A percentile compares a stretch with the other conserved stretches of the same genome.
phyloP scores from a whole-genome alignment of 257 asterid species.

The Ocimum tenuiflorum region DNA sequence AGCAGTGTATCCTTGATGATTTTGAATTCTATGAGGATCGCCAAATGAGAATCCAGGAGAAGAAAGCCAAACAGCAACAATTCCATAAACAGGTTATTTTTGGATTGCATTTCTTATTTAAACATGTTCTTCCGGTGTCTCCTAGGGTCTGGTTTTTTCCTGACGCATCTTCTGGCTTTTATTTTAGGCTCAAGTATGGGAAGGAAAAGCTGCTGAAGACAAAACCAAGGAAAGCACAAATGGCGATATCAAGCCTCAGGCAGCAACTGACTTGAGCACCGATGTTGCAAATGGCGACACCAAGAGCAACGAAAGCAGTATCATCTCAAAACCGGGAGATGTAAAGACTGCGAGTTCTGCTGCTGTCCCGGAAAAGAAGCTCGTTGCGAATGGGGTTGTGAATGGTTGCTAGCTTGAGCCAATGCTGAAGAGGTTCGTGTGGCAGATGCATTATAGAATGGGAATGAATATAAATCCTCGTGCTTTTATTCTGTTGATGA shows the following conservation, averaged over 20 bases:
- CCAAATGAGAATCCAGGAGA: conserved; percentile 53
- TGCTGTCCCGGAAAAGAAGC: conserved; percentile 30
- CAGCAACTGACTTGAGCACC: conserved; percentile 13
- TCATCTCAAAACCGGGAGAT: conserved; percentile 19
- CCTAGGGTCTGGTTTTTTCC: neutral
- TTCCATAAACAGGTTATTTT: conserved; percentile 32
- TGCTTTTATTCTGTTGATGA: neutral
- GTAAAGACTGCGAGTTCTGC: conserved; percentile 15
- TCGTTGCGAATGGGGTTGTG: conserved; percentile 33
- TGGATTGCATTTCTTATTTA: neutral
- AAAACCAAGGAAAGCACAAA: conserved; percentile 27
- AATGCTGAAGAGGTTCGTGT: conserved; percentile 15
- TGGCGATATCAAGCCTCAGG: conserved; percentile 23
- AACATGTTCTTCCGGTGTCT: neutral
- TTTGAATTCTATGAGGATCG: conserved; percentile 71
- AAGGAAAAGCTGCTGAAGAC: conserved; percentile 37
- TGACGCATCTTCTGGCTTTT: neutral
- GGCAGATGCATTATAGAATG: neutral
- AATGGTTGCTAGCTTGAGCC: conserved; percentile 37
- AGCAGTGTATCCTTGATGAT: conserved; percentile 57
- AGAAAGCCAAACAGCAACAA: conserved; percentile 43
- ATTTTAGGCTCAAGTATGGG: conserved; percentile 41
- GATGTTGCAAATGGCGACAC: conserved; percentile 21
- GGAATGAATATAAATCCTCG: neutral
- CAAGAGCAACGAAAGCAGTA: neutral